Evolutionary conservation across 371 early-diverging fungal genomes (phyloP), one percentile per base, ranked within the genome.

Genomic region (Rhizopus delemar): DNA sequence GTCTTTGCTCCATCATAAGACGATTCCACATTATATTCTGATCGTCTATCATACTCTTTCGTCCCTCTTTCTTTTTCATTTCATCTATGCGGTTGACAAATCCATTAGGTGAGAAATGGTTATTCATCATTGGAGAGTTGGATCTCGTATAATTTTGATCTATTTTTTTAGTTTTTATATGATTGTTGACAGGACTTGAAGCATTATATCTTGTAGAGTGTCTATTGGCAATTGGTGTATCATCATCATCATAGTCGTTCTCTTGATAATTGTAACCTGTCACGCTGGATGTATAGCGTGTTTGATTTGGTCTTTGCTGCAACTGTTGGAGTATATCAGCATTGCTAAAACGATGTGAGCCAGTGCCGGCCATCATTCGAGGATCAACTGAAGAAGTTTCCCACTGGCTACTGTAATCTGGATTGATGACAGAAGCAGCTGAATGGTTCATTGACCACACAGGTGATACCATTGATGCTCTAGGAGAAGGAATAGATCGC

Each of bases 61-160:
- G 56, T 22, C 65, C 66, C 31, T 68, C 72, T 48, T 72, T 67
- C 41, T 68, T 68, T 7, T 72, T 65, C 35, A 59, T 64, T 53
- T 78, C 76, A 5, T 72, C 65, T 56, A 75, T 78, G 50, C 70
- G 63, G 22, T 75, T 70, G 6, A 79, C 55, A 0, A 74, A 50
- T n/a, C 74, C 75, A 32, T 62, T 59, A 16, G 68, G 32, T 51
- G 39, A 38, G 8, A 62, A 70, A 15, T 63, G 66, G 15, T 58
- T 41, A 35, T 62, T 62, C 49, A 36, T 70, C 66, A 29, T 53
- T 38, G 7, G 59, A 51, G 28, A 57, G 60, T 13, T 57, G 41
- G 49, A 64, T 29, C 66, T 61, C 1, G 51, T 43, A 6, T 56
- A 63, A 11, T 46, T 57, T 7, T 57, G 36, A 0, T 38, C 53